phyloP scores from a whole-genome alignment of 2,329 filamentous ascomycete species.

The Cladosporium colombiae region DNA sequence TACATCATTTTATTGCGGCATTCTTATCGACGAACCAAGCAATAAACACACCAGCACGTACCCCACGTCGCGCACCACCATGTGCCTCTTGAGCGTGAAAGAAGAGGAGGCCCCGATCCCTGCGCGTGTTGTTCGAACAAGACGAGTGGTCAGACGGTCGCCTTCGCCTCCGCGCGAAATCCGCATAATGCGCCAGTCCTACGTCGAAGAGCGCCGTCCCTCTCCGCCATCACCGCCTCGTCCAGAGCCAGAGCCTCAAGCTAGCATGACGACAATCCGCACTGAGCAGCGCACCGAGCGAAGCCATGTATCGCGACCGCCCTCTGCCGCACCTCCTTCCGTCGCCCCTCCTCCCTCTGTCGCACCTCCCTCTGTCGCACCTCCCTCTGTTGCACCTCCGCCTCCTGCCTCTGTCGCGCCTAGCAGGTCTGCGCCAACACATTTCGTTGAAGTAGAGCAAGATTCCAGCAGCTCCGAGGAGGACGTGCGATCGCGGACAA shows the following conservation, averaged over 20 bases:
- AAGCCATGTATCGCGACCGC: conserved; percentile 38
- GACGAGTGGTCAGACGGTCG: conserved; percentile 36
- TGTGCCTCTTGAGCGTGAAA: conserved; percentile 51
- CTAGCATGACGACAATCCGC: conserved; percentile 24
- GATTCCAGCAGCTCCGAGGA: conserved; percentile 34
- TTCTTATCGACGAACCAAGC: background rate
- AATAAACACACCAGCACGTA: background rate
- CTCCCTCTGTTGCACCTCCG: conserved; percentile 21
- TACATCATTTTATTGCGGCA: background rate
- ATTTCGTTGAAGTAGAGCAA: conserved; percentile 49
- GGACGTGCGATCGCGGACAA: conserved; percentile 32
- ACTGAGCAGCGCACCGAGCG: conserved; percentile 16
- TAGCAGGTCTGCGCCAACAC: conserved; percentile 30
- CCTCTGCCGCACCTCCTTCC: conserved; percentile 33
- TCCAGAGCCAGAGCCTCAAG: conserved; percentile 23
- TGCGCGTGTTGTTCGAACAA: conserved; percentile 40
- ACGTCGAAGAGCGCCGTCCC: conserved; percentile 28
- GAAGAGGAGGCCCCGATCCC: conserved; percentile 42
- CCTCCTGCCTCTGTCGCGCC: conserved; percentile 20
- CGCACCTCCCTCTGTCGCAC: conserved; percentile 28
- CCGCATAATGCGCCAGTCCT: conserved; percentile 22
- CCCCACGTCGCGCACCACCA: conserved; percentile 25
- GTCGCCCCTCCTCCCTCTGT: conserved; percentile 24
- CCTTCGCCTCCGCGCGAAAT: conserved; percentile 26
- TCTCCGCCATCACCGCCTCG: conserved; percentile 21